Evolutionary conservation across 2,329 filamentous ascomycete genomes (phyloP), one percentile per base, ranked within the genome.

Genomic region (Decorospora gaudefroyi): DNA sequence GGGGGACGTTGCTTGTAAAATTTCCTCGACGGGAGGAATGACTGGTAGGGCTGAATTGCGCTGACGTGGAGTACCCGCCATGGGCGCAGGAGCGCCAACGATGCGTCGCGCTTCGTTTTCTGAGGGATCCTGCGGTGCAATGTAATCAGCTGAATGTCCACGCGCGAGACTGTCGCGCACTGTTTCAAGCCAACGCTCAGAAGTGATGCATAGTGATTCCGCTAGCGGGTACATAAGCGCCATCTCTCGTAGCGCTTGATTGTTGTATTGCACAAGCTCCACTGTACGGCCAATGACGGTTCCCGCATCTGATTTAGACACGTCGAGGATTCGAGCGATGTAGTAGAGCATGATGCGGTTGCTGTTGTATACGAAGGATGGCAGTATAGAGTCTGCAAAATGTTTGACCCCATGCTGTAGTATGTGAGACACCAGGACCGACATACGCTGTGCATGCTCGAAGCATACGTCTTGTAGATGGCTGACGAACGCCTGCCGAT

Each of bases 281-380:
- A 67, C 51, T 13, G 62, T 65, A 6, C 59, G 55, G 5, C 53
- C 42, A 18, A 65, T 61, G 0, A 61, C 53, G 2, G 55, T 55
- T n/a, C 47, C 48, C 6, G 62, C 57, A 23, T 64, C 59, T 1
- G 57, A 51, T 27, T 65, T 65, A 2, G 60, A 48, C 4, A 53
- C 40, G 16, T 67, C 64, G 10, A 67, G 41, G 13, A 65, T 59
- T 4, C 59, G 47, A 4, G 64, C 64, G 13, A 65, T 65, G 17
- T 67, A 64, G 33, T 64, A 67, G 11, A 67, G 54, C 64, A 67
- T 67, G 28, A 67, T 67, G 3, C 64, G 54, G 21, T 53, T 67
- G 42, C 64, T 67, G 39, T 67, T 67, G 48, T 67, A 67, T 2
- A 65, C 64, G 11, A 65, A 64, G 0, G 61, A 64, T 2, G 64